These are phyloP conservation scores for Phytophthora pseudosyringae DNA, from an alignment of 352 stramenopile species.

Conservation along the genomic window DNA sequence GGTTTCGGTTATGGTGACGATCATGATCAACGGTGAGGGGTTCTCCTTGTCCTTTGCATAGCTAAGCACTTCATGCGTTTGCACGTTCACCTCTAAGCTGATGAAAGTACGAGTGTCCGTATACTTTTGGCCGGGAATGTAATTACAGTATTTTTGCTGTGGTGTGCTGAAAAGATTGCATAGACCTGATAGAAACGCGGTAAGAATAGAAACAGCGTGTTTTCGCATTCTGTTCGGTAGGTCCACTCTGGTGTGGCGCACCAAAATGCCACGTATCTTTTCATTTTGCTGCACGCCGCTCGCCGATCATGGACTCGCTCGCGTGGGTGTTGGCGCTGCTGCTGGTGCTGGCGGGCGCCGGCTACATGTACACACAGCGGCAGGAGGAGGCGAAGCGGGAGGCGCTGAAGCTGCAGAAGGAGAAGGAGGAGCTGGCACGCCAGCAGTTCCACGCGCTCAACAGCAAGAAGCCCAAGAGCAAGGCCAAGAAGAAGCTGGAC, in stretches of 20 bases:
- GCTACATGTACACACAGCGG: slow-evolving; percentile 70
- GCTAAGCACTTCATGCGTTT: no score
- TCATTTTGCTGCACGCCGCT: slow-evolving; percentile 10
- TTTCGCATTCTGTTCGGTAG: slow-evolving; percentile 1
- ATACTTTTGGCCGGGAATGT: no score
- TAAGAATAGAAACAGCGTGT: no score
- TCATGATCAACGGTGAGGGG: no score
- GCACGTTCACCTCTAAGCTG: no score
- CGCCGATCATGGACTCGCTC: slow-evolving; percentile 34
- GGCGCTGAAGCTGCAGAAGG: slow-evolving; percentile 43
- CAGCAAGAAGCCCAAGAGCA: slow-evolving; percentile 69
- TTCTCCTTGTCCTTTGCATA: no score
- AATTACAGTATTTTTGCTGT: no score
- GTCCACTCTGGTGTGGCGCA: neutral
- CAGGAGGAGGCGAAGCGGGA: slow-evolving; percentile 53
- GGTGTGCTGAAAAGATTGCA: no score
- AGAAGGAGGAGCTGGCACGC: slow-evolving; percentile 59
- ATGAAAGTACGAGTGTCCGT: no score
- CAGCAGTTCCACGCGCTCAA: slow-evolving; percentile 50
- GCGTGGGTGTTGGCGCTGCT: slow-evolving; percentile 66
- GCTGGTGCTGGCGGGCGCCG: slow-evolving; percentile 54
- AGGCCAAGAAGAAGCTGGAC: slow-evolving; percentile 69
- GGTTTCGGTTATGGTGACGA: no score
- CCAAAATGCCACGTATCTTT: slow-evolving; percentile 34
- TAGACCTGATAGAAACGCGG: no score